Evolutionary conservation across 192 early-diverging fungal species (phyloP).

Genomic region (Helicostylum pulchrum): DNA sequence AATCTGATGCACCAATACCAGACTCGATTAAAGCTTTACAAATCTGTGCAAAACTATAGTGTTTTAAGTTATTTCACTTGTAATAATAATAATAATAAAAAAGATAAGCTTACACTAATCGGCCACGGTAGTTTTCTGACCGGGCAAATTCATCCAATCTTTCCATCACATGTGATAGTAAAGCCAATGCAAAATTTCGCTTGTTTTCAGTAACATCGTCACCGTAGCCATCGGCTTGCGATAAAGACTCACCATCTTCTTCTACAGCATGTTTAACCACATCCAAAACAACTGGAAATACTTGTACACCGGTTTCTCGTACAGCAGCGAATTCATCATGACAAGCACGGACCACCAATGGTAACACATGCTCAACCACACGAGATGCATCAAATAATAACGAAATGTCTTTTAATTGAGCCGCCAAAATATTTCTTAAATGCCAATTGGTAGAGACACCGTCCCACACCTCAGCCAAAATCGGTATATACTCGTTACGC

Average conservation of each 20-base stretch:
- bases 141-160: slow-evolving; percentile 38
- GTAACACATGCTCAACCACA: slow-evolving; percentile 63
- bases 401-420: slow-evolving; percentile 61
- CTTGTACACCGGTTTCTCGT: slow-evolving; percentile 45
- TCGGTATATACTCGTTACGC: slow-evolving; percentile 61
- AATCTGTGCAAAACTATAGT: slow-evolving; percentile 66
- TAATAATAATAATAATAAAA: too few relatives aligned
- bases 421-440: slow-evolving; percentile 63
- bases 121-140: slow-evolving; percentile 46
- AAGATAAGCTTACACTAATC: slow-evolving; percentile 50
- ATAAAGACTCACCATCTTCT: slow-evolving; percentile 24
- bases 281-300: slow-evolving; percentile 35
- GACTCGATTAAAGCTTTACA: slow-evolving; percentile 60
- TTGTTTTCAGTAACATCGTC: slow-evolving; percentile 19
- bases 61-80: too few relatives aligned
- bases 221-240: slow-evolving; percentile 19
- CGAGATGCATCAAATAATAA: slow-evolving; percentile 53
- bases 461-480: slow-evolving; percentile 61
- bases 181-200: slow-evolving; percentile 17
- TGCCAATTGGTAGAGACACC: slow-evolving; percentile 71
- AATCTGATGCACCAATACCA: slow-evolving; percentile 55
- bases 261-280: slow-evolving; percentile 33
- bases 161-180: slow-evolving; percentile 34
- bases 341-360: slow-evolving; percentile 55
- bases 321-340: slow-evolving; percentile 50